phyloP scores from a whole-genome alignment of 371 early-diverging fungal species.

The Mortierella sp. region DNA sequence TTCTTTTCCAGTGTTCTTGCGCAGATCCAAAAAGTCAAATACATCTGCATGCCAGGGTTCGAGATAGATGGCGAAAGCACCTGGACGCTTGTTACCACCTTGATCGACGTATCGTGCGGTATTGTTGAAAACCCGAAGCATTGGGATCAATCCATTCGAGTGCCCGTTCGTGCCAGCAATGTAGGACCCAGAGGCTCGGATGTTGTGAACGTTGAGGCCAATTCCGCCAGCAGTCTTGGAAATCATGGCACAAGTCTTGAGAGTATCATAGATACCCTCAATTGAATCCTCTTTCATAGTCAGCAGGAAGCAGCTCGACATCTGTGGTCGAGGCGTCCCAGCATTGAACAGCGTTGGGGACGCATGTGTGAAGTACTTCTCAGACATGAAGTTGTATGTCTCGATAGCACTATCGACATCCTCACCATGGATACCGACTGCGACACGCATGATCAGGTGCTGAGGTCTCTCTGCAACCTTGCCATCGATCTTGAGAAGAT shows the following conservation, averaged over 20 bases:
- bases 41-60: constrained; percentile 99
- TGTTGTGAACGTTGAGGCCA: constrained; percentile 97
- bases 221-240: constrained; percentile 99
- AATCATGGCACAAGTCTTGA: constrained; percentile 98
- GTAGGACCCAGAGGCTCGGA: constrained; percentile 95
- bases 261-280: constrained; percentile 98
- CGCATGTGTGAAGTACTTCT: constrained; percentile 98
- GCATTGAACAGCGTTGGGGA: constrained; percentile 99
- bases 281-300: constrained; percentile 98
- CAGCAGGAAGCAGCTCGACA: constrained; percentile 97
- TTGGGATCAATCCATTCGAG: constrained; percentile 98
- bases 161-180: constrained; percentile 99
- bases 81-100: constrained; percentile 99
- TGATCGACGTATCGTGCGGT: constrained; percentile 99
- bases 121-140: constrained; percentile 99
- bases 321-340: constrained; percentile 97
- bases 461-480: constrained; percentile 98
- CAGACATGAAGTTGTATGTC: constrained; percentile 97
- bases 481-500: constrained; percentile 91
- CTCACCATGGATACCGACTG: constrained; percentile 96
- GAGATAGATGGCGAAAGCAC: constrained; percentile 98
- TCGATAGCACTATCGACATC: constrained; percentile 95
- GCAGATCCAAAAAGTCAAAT: constrained; percentile 97
- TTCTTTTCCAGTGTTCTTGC: constrained; percentile 99
- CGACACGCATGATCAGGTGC: constrained; percentile 99